Base-by-base conservation (phyloP, 495 filamentous ascomycete genomes). In the Aspergillus incahuasiensis region DNA sequence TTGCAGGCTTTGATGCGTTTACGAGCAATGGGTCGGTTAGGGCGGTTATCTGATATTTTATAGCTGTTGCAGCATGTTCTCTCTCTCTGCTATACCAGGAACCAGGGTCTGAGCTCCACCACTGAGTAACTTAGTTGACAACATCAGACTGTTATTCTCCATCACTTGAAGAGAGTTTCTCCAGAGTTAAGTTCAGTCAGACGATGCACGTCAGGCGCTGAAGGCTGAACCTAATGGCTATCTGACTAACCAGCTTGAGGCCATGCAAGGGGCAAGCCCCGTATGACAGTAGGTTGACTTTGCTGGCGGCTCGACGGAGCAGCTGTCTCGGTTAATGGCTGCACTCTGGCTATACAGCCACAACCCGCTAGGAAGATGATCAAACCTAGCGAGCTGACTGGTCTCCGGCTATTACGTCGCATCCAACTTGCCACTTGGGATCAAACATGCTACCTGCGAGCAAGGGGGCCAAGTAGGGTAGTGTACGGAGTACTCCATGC, bases 21-120 rank as follows among this genome's bases (percentile, higher is more conserved):
- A 65, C 59, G 63, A 65, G 59, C 56, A 62, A 65, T 62, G 57
- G 59, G 56, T 55, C 56, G 66, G 62, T 63, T 54, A 53, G 62
- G 64, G 64, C 53, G 67, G 67, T 59, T 60, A 60, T 62, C 56
- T 63, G 60, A 59, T 58, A 16, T 56, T 49, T 46, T 66, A 55
- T 35, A 50, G 38, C 52, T 54, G 50, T 52, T 57, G 5, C 35
- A 42, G 51, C 47, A 48, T 57, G 54, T 57, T 40, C 22, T 47
- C 48, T 38, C 38, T 5, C 2, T 35, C 32, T 9, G 6, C 13
- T 35, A 15, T 35, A 5, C 19, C 41, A 40, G 5, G 38, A 40
- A 40, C 15, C 38, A 35, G 32, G 13, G 32, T 35, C 32, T 35
- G 32, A 15, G 32, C 32, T 35, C 32, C 2, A 9, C 32, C n/a